A percentile compares a stretch with the other conserved stretches of the same genome.
Evolutionary conservation across 495 filamentous ascomycete genomes (phyloP).

Genomic region (Neurospora hispaniola): DNA sequence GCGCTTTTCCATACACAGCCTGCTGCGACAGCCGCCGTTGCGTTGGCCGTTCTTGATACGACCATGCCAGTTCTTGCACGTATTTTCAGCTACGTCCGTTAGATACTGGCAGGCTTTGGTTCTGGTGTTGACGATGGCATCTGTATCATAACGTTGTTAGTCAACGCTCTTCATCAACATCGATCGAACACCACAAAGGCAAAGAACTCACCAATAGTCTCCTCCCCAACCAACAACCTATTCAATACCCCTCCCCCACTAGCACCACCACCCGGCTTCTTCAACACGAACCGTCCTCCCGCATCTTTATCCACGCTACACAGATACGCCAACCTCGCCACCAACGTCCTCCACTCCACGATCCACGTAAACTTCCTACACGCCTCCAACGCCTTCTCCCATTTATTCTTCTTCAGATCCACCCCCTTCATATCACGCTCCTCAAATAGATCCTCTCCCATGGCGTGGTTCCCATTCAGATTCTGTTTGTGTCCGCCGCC

Average conservation of each 20-base stretch:
- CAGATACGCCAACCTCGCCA: conserved; percentile 5
- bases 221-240: background rate
- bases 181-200: background rate
- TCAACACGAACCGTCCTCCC: background rate
- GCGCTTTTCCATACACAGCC: background rate
- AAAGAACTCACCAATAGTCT: background rate
- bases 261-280: conserved; percentile 1
- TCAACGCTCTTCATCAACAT: background rate
- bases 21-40: background rate
- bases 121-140: conserved; percentile 1
- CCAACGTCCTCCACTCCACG: background rate
- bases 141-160: background rate
- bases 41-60: background rate
- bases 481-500: background rate
- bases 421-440: background rate
- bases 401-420: background rate
- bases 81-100: background rate
- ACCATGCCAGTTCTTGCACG: background rate
- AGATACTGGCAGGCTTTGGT: background rate
- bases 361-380: conserved; percentile 5
- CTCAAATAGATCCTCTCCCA: background rate
- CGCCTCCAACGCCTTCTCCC: conserved; percentile 2
- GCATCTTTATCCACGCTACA: background rate
- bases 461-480: too few relatives aligned
- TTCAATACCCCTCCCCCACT: background rate